Evolutionary conservation across 2,329 filamentous ascomycete genomes (phyloP).

Genomic region (Hypoxylon sp.): DNA sequence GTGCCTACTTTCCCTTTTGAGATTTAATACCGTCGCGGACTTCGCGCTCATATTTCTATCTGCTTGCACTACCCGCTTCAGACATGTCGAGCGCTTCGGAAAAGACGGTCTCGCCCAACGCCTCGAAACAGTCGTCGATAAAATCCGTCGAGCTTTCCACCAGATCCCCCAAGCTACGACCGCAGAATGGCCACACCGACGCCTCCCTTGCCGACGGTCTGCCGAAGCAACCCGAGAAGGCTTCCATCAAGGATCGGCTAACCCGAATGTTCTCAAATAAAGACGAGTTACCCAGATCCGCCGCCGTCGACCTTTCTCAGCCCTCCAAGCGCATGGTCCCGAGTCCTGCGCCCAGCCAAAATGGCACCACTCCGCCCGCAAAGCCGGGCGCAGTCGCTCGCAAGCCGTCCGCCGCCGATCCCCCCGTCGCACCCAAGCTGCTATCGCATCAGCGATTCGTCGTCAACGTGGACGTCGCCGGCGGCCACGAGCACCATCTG

Average conservation of each 20-base stretch:
- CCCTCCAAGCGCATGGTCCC: conserved; percentile 40
- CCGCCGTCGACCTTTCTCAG: conserved; percentile 46
- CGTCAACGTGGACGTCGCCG: conserved; percentile 60
- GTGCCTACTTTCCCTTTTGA: conserved; percentile 35
- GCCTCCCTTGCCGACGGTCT: conserved; percentile 44
- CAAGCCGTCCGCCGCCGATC: conserved; percentile 40
- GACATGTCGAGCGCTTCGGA: conserved; percentile 47
- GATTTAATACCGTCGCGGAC: conserved; percentile 28
- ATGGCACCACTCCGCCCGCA: conserved; percentile 47
- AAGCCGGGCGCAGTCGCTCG: conserved; percentile 49
- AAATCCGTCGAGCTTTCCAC: conserved; percentile 45
- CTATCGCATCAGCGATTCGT: conserved; percentile 58
- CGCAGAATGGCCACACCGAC: conserved; percentile 47
- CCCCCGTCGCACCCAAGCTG: conserved; percentile 41
- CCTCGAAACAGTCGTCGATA: conserved; percentile 46
- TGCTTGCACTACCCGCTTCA: conserved; percentile 19
- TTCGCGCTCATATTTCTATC: conserved; percentile 13
- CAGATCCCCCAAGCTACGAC: conserved; percentile 42
- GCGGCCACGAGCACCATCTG: conserved; percentile 85
- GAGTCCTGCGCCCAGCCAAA: conserved; percentile 39
- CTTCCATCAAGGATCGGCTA: conserved; percentile 69
- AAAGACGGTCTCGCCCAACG: conserved; percentile 44
- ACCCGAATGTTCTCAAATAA: conserved; percentile 71
- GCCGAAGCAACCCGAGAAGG: conserved; percentile 58
- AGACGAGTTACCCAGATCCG: conserved; percentile 52